Conservation (phyloP, 2,329 filamentous ascomycete genomes). For the Allantophomopsis lycopodina region DNA sequence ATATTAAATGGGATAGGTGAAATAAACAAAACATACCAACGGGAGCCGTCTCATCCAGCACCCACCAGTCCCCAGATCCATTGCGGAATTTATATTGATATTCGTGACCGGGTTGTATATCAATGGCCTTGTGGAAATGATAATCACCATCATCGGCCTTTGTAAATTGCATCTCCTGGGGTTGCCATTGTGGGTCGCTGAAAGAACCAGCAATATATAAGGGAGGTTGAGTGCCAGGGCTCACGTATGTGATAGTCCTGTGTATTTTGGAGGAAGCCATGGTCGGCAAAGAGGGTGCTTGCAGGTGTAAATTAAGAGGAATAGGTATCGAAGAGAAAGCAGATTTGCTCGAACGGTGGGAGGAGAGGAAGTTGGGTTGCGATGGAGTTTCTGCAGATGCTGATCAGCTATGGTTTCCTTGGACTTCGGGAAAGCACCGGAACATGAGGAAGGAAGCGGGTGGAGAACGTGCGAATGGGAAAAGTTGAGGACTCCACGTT, state of each 20-base stretch:
- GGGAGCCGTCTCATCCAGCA: conserved; percentile 46
- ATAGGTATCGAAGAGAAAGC: no score
- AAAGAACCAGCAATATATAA: conserved; percentile 60
- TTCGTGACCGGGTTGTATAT: conserved; percentile 38
- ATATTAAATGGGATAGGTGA: background rate
- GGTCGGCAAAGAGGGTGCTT: background rate
- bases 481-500: no score
- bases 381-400: no score
- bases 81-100: conserved; percentile 67
- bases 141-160: conserved; percentile 35
- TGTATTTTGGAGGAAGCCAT: conserved; percentile 25
- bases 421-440: no score
- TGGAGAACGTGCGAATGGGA: no score
- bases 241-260: conserved; percentile 46
- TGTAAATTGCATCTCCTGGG: conserved; percentile 47
- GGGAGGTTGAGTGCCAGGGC: conserved; percentile 46
- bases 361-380: no score
- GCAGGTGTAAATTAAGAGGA: no score
- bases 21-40: conserved; percentile 31
- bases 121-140: conserved; percentile 41
- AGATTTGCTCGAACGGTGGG: no score
- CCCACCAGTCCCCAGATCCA: conserved; percentile 56
- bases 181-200: conserved; percentile 51
- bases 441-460: no score
- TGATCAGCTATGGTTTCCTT: no score